These are phyloP conservation scores for Oidiodendron maius DNA, from an alignment of 495 filamentous ascomycete species.

Conservation along the genomic window DNA sequence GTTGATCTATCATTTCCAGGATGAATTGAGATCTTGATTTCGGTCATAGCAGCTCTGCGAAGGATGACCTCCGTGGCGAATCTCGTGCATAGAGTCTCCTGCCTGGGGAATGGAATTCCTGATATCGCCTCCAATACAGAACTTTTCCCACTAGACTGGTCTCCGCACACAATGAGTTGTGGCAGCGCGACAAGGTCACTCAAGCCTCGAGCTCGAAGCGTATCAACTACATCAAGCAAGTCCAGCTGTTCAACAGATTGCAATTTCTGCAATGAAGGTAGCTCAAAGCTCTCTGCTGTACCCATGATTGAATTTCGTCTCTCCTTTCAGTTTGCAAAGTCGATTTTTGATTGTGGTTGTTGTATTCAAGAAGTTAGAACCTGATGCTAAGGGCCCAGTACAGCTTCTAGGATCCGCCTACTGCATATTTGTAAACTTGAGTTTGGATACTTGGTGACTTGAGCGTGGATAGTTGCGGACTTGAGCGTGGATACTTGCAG, in stretches of 20 bases:
- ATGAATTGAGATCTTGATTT: conserved; percentile 9
- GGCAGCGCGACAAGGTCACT: conserved; percentile 51
- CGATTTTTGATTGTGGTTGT: no score
- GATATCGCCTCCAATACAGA: conserved; percentile 64
- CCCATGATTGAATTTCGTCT: no score
- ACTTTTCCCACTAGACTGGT: conserved; percentile 58
- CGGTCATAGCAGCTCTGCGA: conserved; percentile 24
- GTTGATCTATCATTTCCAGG: conserved; percentile 3
- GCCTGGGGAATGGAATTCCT: conserved; percentile 51
- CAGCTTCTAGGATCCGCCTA: no score
- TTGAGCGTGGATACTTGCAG: no score
- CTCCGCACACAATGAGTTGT: conserved; percentile 60
- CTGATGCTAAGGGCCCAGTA: no score
- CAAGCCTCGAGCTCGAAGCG: conserved; percentile 49
- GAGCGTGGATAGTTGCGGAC: no score
- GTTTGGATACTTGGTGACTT: no score
- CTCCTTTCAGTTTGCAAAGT: no score
- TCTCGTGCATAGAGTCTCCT: conserved; percentile 47
- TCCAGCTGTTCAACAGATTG: conserved; percentile 22
- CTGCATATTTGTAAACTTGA: no score
- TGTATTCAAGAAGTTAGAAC: no score
- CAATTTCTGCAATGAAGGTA: background rate
- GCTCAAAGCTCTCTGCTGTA: background rate
- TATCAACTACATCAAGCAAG: conserved; percentile 49
- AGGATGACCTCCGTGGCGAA: conserved; percentile 55